phyloP scores from a whole-genome alignment of 2,329 filamentous ascomycete species.

The Myotisia sp. region DNA sequence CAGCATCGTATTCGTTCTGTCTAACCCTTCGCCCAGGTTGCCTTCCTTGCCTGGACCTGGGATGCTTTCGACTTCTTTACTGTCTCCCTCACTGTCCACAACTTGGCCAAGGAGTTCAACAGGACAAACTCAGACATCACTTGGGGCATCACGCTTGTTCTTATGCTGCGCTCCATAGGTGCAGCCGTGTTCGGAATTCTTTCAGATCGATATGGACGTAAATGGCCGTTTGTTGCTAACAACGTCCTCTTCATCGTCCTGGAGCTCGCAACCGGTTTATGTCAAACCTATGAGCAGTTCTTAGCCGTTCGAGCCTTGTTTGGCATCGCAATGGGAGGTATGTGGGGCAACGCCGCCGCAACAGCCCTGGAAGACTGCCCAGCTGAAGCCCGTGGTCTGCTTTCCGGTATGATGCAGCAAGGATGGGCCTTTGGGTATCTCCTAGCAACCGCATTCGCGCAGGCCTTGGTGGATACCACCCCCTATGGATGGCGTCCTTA shows the following conservation, averaged over 20 bases:
- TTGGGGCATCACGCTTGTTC: constrained; percentile 41
- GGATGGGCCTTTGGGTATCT: constrained; percentile 52
- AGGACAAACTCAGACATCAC: constrained; percentile 45
- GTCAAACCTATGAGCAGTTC: constrained; percentile 43
- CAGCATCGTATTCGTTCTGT: neutral
- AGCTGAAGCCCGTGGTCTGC: constrained; percentile 41
- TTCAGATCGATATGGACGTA: constrained; percentile 41
- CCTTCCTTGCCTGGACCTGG: constrained; percentile 39
- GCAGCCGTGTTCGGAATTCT: constrained; percentile 43
- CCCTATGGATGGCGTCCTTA: constrained; percentile 68
- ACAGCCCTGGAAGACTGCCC: constrained; percentile 51
- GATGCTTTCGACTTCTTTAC: constrained; percentile 51
- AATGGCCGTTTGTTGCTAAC: constrained; percentile 48
- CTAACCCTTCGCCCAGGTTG: constrained; percentile 17
- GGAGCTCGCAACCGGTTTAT: constrained; percentile 47
- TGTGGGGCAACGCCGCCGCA: constrained; percentile 32
- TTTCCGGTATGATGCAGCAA: constrained; percentile 50
- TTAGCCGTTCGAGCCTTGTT: constrained; percentile 46
- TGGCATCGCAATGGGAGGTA: constrained; percentile 48
- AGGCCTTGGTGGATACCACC: constrained; percentile 49
- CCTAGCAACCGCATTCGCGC: constrained; percentile 43
- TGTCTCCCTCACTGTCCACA: constrained; percentile 41
- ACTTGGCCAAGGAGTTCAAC: constrained; percentile 40
- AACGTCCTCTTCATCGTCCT: constrained; percentile 47
- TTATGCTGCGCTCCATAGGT: constrained; percentile 49